A percentile compares a stretch with the other conserved stretches of the same genome.
Evolutionary conservation across 1,284 basidiomycete species (phyloP).

Genomic region (Mycena sp.): DNA sequence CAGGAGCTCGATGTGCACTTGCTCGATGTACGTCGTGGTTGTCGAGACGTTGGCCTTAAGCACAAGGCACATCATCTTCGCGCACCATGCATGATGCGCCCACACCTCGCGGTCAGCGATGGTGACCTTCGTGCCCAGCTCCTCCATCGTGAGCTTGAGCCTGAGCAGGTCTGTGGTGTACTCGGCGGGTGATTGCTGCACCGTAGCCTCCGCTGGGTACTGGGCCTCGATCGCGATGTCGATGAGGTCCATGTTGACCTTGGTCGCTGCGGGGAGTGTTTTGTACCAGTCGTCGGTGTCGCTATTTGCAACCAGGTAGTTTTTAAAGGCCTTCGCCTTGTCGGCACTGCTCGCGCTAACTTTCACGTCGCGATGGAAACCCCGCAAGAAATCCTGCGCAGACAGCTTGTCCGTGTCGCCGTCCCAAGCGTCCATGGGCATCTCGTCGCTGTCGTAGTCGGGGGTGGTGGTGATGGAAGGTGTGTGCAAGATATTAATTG

Average conservation of each 20-base stretch:
- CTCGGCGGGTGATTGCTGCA: background rate
- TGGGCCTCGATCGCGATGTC: background rate
- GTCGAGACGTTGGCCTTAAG: background rate
- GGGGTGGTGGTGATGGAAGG: too few species aligned
- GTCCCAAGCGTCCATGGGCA: too few species aligned
- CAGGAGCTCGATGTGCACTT: background rate
- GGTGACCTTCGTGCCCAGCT: background rate
- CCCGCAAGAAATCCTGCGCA: conserved; percentile 2
- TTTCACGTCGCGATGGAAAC: background rate
- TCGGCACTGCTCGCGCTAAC: background rate
- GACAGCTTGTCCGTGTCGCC: too few species aligned
- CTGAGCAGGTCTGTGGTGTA: background rate
- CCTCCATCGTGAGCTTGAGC: background rate
- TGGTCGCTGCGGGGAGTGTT: background rate
- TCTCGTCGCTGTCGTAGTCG: conserved; percentile 1
- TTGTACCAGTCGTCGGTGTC: background rate
- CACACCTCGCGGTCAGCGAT: background rate
- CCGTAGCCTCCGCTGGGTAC: background rate
- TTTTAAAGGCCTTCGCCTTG: conserved; percentile 1
- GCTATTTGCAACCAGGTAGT: background rate
- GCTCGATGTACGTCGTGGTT: background rate
- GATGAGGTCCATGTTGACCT: background rate
- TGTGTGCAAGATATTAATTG: too few species aligned
- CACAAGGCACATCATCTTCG: background rate
- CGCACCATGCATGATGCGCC: background rate